phyloP scores from a whole-genome alignment of 2,329 filamentous ascomycete genomes.

The Colletotrichum orbiculare region DNA sequence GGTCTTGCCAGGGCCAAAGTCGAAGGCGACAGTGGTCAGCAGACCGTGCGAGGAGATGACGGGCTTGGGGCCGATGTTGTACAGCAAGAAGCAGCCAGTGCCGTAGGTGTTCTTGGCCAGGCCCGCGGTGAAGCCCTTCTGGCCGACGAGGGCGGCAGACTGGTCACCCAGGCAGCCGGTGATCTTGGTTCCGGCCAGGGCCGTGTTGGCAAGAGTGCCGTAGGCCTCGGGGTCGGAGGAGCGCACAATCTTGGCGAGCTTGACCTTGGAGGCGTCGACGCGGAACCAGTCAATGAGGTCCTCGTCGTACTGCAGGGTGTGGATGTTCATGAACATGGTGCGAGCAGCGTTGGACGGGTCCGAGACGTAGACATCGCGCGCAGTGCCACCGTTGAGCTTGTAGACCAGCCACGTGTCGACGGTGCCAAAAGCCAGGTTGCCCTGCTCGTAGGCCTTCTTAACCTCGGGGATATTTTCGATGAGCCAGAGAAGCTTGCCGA shows the following conservation, averaged over 20 bases:
- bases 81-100: constrained; percentile 85
- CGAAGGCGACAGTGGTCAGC: constrained; percentile 80
- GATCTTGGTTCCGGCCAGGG: constrained; percentile 75
- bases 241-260: constrained; percentile 80
- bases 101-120: constrained; percentile 88
- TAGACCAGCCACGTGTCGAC: constrained; percentile 85
- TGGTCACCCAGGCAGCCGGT: constrained; percentile 85
- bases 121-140: constrained; percentile 80
- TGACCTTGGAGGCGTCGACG: constrained; percentile 75
- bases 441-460: constrained; percentile 76
- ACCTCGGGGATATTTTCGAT: constrained; percentile 75
- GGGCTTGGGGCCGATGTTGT: constrained; percentile 83
- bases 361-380: constrained; percentile 76
- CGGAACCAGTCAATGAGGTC: constrained; percentile 80
- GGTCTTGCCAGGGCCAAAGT: constrained; percentile 74
- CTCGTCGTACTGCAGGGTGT: constrained; percentile 80
- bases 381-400: constrained; percentile 78
- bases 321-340: constrained; percentile 89
- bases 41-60: constrained; percentile 83
- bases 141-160: constrained; percentile 82
- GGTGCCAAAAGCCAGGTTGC: constrained; percentile 80
- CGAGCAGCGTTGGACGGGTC: constrained; percentile 86
- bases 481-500: constrained; percentile 82
- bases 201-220: constrained; percentile 70
- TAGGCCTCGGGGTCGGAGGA: constrained; percentile 78